Base-by-base conservation (phyloP, 192 early-diverging fungal genomes). In the Rhizoclosmatium globosum region DNA sequence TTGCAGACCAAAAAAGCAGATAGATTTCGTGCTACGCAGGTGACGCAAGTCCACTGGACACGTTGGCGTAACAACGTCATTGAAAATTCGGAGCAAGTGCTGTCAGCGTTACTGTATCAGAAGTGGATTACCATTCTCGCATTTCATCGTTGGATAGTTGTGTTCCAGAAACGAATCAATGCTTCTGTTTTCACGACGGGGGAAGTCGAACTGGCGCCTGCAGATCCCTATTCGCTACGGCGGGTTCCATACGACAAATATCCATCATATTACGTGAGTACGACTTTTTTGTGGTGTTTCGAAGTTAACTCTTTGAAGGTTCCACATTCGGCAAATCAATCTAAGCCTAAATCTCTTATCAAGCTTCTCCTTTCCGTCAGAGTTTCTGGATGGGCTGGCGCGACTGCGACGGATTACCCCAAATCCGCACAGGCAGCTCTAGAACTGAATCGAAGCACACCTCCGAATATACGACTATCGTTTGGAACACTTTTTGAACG, bases 101-200 rank as follows among this genome's bases (percentile, higher is more conserved):
- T 64, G 6, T 7, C 62, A 64, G 21, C 62, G 0, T 42, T 39
- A 64, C 21, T 64, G 0, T 64, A 64, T 21, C 62, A 64, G 41
- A 64, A 64, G 23, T 42, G 62, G 21, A 41, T 64, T 11, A 41
- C 7, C 7, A 41, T 64, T 11, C 21, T 64, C 9, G 62, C 62
- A 21, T 64, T 64, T 42, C 62, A 64, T 17, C 41, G 23, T 11
- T 64, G 62, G 62, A 64, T 64, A 0, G 41, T 23, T 0, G 62
- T 39, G 41, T 64, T 64, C 62, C 21, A 41, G 11, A 41, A 64
- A 41, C 62, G 62, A 41, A 41, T 64, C 41, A 64, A 64, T 64
- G 62, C 62, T 39, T 39, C 23, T 21, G 62, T 64, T 6, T 64
- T 42, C 21, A 21, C 62, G 0, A 41, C 0, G 9, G 50, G 9